These are phyloP conservation scores for Barbatosphaeria neglecta DNA, from an alignment of 495 filamentous ascomycete genomes.

Conservation along the genomic window DNA sequence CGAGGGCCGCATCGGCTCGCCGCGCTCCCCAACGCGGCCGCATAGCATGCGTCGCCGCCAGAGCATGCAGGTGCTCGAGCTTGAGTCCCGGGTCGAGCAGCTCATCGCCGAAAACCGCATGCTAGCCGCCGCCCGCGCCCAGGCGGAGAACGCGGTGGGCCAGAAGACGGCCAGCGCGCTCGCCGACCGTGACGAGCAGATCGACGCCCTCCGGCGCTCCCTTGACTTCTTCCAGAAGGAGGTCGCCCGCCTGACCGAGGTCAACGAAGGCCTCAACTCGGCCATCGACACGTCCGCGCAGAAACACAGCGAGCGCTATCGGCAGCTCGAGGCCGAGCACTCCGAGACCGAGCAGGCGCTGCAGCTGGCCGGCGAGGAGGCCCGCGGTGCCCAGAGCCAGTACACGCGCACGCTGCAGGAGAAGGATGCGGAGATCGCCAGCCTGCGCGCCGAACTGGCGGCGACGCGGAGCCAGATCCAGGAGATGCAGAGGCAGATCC, in stretches of 20 bases:
- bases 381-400: conserved; percentile 46
- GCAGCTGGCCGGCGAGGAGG: conserved; percentile 46
- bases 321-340: conserved; percentile 43
- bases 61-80: conserved; percentile 90
- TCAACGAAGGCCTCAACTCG: conserved; percentile 60
- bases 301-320: conserved; percentile 53
- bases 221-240: conserved; percentile 71
- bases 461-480: conserved; percentile 65
- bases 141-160: conserved; percentile 43
- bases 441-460: conserved; percentile 67
- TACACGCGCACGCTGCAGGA: conserved; percentile 57
- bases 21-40: conserved; percentile 87
- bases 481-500: conserved; percentile 72
- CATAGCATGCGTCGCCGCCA: conserved; percentile 91
- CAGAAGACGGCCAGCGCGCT: conserved; percentile 33
- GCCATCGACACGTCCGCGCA: conserved; percentile 57
- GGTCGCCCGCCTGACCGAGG: conserved; percentile 56
- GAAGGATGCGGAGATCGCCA: conserved; percentile 68
- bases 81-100: conserved; percentile 64
- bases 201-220: conserved; percentile 64
- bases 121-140: conserved; percentile 57
- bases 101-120: conserved; percentile 69
- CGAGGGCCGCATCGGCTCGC: conserved; percentile 75
- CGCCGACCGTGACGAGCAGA: conserved; percentile 63
- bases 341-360: conserved; percentile 49